Evolutionary conservation across 768 basidiomycete species (phyloP), one percentile per base, ranked within the genome.

Genomic region (Tephrocybe sp.): DNA sequence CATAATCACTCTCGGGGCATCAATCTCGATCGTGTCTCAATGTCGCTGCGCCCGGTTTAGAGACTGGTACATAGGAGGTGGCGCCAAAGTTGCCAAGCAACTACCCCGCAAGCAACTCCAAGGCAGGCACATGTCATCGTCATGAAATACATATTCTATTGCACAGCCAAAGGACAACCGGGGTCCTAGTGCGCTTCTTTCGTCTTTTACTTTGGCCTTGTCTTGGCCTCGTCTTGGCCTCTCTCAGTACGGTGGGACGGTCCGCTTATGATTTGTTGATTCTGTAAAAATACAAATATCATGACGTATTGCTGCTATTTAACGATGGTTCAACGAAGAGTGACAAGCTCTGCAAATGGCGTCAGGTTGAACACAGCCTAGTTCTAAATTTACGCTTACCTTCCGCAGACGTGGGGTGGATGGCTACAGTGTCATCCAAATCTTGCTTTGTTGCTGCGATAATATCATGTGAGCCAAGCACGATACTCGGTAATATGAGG

Each of bases 381-480:
- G 34, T 31, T 15, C 9, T 34, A 26, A 42, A 22, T 36, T n/a
- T 12, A 25, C 27, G 24, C 79, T 30, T 56, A 89, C 88, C 89
- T 74, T 91, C 89, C 32, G 77, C 86, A 12, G 86, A 89, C 2
- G 90, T 92, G 31, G 92, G 92, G 68, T 95, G 93, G 54, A 96
- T 96, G 9, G 93, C 93, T 25, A 95, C 89, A 1, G 89, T 92
- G 59, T 90, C 82, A 60, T 94, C 93, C 42, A 96, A 67, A 60
- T 96, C 88, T 60, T 78, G 67, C 72, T 94, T 93, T 19, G 77
- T 80, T 4, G 92, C 91, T 79, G 40, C 6, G 43, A 28, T 40
- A 41, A 37, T 34, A 47, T 44, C 15, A 52, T 25, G 51, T 38
- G 27, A 48, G 48, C 5, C n/a, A 32, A 24, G 4, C 35, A 35